Base-by-base conservation (phyloP, 345 rosid genomes). In the Citrus hindsii region DNA sequence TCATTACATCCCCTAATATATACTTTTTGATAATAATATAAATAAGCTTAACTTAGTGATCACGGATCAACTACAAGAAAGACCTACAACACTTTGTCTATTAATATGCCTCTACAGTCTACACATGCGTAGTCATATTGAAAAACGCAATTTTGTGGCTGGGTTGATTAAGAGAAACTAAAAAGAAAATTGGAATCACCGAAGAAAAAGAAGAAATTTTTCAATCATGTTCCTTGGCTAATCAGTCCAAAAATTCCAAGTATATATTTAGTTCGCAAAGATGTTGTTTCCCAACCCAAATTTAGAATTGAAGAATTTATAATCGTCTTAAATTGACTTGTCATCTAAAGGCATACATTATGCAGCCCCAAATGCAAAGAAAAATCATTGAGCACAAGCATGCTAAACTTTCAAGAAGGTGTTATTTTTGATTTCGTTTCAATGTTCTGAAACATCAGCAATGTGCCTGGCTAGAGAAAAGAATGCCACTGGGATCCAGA, bases 401-500 rank as follows among this genome's bases (percentile, higher is more conserved):
- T 48, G 73, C 73, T 7, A 76, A 59, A 55, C 22, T 71, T 28
- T 10, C 5, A 55, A 71, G 68, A 67, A 55, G 72, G 60, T 53
- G 55, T 68, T 75, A 40, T 66, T 61, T 74, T 61, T 74, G 72
- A 38, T 63, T 69, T 37, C 73, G 63, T 7, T 48, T 22, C 40
- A 64, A 46, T 61, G 67, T 35, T 70, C 71, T 61, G 65, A 59
- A 61, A 51, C 32, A 77, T 48, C 22, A 42, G 25, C 56, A 7
- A 14, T 12, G 74, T 59, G 69, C 13, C 77, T 30, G 30, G 38
- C 38, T 32, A 4, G 21, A 68, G 9, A 68, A 35, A 33, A 46
- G 32, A 69, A 1, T 32, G 75, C 42, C 71, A 16, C 46, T 67
- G 21, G 61, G 40, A 68, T 28, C 63, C 37, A 65, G 25, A 19